Base-by-base conservation (phyloP, 306 rosid genomes). In the Astragalus membranaceus region DNA sequence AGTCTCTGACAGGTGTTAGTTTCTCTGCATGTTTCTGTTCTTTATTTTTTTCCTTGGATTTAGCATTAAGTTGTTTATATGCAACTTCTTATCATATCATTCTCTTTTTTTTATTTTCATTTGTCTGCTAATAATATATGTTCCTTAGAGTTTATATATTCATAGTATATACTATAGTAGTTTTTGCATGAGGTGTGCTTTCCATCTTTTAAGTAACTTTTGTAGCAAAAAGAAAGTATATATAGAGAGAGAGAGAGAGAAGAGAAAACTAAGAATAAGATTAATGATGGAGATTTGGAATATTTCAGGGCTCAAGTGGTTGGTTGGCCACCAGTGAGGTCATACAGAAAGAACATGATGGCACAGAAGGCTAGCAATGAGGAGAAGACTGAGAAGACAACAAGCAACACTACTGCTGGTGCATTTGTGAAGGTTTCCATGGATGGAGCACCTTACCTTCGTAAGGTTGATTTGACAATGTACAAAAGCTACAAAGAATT, bases 251-350 rank as follows among this genome's bases (percentile, higher is more conserved):
- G 47, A 10, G 15, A n/a, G n/a, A n/a, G n/a, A n/a, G n/a, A n/a
- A n/a, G n/a, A n/a, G n/a, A n/a, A n/a, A n/a, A n/a, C n/a, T n/a
- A 52, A 43, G 39, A 64, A 11, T 14, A 23, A 60, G 61, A 67
- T 41, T 71, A 47, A 73, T 60, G 36, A 67, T 60, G 26, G 32
- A 59, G 10, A 78, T 72, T 67, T 67, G 75, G 35, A 66, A 63
- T 54, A 48, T 70, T 78, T 70, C 85, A 95, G 99, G 85, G 85
- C 96, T 70, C 99, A 91, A 74, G 96, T 91, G 8, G 97, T 95
- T 87, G 99, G 99, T 61, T 95, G 99, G 99, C 99, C 99, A 73
- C 99, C 99, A n/a, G 99, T 95, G 87, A 78, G 95, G n/a, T 85
- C 92, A 8, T 87, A 84, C 85, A 82, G 99, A 72, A 95, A 91